phyloP scores from a whole-genome alignment of 768 basidiomycete species.

The Russula dissimulans region DNA sequence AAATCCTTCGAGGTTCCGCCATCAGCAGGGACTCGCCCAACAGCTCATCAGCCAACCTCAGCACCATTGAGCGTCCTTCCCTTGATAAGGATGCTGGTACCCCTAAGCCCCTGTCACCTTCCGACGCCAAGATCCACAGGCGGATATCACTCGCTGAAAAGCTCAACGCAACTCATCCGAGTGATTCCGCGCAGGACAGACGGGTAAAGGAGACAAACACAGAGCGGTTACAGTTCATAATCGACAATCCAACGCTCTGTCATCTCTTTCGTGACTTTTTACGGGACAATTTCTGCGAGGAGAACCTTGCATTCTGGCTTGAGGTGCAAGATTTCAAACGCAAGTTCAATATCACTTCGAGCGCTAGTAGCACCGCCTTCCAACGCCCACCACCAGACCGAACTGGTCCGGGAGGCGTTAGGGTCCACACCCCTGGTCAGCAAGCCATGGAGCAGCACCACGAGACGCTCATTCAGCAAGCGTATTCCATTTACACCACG shows the following conservation, averaged over 20 bases:
- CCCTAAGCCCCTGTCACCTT: conserved; percentile 27
- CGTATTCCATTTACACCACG: conserved; percentile 87
- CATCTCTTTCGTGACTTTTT: conserved; percentile 92
- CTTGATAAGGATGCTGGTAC: conserved; percentile 41
- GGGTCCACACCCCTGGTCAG: conserved; percentile 55
- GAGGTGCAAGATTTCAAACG: conserved; percentile 97
- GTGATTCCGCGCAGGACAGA: conserved; percentile 39
- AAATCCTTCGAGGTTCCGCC: conserved; percentile 31
- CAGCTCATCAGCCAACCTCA: conserved; percentile 55
- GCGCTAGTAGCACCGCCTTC: conserved; percentile 30
- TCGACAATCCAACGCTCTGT: conserved; percentile 85
- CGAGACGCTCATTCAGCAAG: conserved; percentile 87
- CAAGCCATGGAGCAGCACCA: conserved; percentile 96
- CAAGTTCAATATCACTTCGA: conserved; percentile 92
- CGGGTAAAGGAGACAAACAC: conserved; percentile 80
- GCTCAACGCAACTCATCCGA: conserved; percentile 47
- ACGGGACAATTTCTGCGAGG: conserved; percentile 92
- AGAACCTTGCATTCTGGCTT: conserved; percentile 95
- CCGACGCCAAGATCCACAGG: conserved; percentile 63
- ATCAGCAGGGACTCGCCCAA: conserved; percentile 48
- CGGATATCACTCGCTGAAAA: conserved; percentile 72
- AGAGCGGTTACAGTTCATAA: conserved; percentile 81
- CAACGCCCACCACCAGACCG: conserved; percentile 44
- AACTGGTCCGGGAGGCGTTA: conserved; percentile 26
- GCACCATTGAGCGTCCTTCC: conserved; percentile 39